Evolutionary conservation across 805 yeast species (phyloP).

Genomic region (Pichia thaimueangensis): DNA sequence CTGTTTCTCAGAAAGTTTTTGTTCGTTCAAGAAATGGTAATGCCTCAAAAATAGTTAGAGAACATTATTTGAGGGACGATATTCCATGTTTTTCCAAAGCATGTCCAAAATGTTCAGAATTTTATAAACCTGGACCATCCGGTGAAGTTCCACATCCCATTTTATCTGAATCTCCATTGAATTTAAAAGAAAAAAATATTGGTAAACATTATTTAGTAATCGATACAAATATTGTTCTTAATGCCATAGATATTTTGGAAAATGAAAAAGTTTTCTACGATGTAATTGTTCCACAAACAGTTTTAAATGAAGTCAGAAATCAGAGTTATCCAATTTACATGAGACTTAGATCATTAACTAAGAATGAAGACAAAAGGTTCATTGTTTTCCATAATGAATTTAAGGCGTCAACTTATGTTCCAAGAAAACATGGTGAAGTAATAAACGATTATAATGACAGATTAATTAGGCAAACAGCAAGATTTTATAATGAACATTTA

Average conservation of each 20-base stretch:
- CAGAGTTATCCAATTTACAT: slow-evolving; percentile 83
- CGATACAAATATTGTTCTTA: slow-evolving; percentile 83
- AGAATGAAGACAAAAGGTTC: slow-evolving; percentile 73
- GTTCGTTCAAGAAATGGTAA: slow-evolving; percentile 86
- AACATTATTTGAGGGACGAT: slow-evolving; percentile 87
- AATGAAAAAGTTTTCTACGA: slow-evolving; percentile 71
- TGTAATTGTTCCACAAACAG: slow-evolving; percentile 93
- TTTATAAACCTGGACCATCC: slow-evolving; percentile 53
- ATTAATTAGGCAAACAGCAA: slow-evolving; percentile 70
- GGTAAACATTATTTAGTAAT: slow-evolving; percentile 77
- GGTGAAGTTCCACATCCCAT: slow-evolving; percentile 63
- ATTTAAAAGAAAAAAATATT: slow-evolving; percentile 33
- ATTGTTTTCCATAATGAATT: slow-evolving; percentile 93
- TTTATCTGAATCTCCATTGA: slow-evolving; percentile 57
- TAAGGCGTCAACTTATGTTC: slow-evolving; percentile 59
- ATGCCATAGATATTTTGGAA: slow-evolving; percentile 87
- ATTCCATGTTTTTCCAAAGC: slow-evolving; percentile 81
- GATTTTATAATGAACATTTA: slow-evolving; percentile 70
- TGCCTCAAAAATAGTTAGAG: slow-evolving; percentile 87
- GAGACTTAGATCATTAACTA: slow-evolving; percentile 70
- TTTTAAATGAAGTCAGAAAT: slow-evolving; percentile 86
- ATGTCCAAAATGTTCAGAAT: slow-evolving; percentile 56
- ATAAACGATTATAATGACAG: slow-evolving; percentile 90
- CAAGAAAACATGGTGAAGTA: slow-evolving; percentile 58
- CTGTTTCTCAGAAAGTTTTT: slow-evolving; percentile 83